These are phyloP conservation scores for Colletotrichum sp. DNA, from an alignment of 2,329 filamentous ascomycete genomes.

Conservation along the genomic window DNA sequence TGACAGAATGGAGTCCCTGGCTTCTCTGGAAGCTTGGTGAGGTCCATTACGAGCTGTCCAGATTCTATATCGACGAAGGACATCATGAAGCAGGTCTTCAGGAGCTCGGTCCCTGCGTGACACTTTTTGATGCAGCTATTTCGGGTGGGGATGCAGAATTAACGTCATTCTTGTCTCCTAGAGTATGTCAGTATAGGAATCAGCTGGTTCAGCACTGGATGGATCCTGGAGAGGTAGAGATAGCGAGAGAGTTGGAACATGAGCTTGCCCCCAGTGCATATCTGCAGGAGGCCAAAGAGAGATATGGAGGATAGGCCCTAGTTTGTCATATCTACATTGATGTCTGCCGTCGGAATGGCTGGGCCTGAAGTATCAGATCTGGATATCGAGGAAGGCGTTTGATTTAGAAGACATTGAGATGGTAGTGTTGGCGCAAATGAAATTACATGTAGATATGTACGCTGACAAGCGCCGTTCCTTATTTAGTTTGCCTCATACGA, in stretches of 20 bases:
- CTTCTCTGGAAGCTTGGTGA: background rate
- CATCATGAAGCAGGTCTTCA: background rate
- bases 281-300: background rate
- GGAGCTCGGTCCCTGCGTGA: background rate
- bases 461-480: accelerated
- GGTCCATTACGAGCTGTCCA: background rate
- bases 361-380: background rate
- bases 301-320: background rate
- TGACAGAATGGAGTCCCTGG: background rate
- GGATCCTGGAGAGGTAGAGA: background rate
- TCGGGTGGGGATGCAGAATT: background rate
- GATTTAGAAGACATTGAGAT: background rate
- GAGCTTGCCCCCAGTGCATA: background rate
- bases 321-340: background rate
- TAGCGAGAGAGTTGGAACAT: background rate
- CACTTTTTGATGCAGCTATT: background rate
- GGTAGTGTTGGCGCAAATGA: background rate
- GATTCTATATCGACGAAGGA: background rate
- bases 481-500: background rate
- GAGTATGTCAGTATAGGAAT: background rate
- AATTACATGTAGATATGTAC: background rate
- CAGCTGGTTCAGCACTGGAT: background rate
- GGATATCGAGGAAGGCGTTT: accelerated
- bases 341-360: background rate
- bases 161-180: background rate